Evolutionary conservation across 2,329 filamentous ascomycete genomes (phyloP), one percentile per base, ranked within the genome.

Genomic region (Periconia sp.): DNA sequence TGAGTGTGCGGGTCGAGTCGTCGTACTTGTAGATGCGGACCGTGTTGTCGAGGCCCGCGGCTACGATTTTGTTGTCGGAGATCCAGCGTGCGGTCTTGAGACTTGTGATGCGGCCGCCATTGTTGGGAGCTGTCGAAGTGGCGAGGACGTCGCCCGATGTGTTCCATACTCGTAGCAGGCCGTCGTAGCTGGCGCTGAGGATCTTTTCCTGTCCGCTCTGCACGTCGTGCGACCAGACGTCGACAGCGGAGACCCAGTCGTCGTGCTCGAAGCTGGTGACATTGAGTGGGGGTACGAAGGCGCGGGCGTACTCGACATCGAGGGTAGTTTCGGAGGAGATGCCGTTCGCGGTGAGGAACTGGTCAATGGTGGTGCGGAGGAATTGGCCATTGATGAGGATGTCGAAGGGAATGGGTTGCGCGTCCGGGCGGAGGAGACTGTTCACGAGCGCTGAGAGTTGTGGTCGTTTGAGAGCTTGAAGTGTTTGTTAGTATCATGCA

Each of bases 341-440:
- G 47, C 93, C 93, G 68, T 94, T 90, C 57, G 86, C 81, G 15
- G 87, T 87, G 55, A 99, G 85, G 76, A 96, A 96, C 68, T 97
- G 90, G 72, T 96, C 91, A 61, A 99, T 85, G 17, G 90, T 91
- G 23, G 92, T 90, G 57, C 90, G 88, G 48, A 99, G 84, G 75
- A 96, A 97, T 68, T 89, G 87, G 73, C 94, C 94, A 74, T 97
- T 94, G 76, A 96, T 88, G 64, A 99, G 84, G 78, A 99, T 97
- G 76, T 99, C 94, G 76, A 99, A 88, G 17, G 91, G 91, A 45
- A 92, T 82, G 13, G 90, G 85, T 63, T 81, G 82, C 49, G 81
- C 78, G 52, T 82, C 79, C 53, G 77, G 81, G 35, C 79, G 75
- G 30, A 87, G 74, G 11, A 87, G 77, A 57, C 81, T 81, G 68